Evolutionary conservation across 176 grass and related monocot species (phyloP).

Genomic region (Rhynchospora breviuscula): DNA sequence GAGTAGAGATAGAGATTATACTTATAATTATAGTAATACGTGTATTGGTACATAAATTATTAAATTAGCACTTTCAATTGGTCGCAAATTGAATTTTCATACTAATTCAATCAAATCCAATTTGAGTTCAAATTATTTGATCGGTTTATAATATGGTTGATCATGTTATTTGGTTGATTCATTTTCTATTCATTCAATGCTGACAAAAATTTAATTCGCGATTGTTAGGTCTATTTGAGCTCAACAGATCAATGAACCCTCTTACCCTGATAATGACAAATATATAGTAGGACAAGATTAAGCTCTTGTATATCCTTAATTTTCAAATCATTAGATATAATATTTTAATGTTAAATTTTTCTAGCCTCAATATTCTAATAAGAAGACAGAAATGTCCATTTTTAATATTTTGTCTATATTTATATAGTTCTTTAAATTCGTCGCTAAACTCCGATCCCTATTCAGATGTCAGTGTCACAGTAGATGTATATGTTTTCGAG

Average conservation of each 20-base stretch:
- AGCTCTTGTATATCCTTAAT: neutral
- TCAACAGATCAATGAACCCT: neutral
- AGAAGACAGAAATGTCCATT: too few relatives aligned
- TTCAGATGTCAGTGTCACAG: too few relatives aligned
- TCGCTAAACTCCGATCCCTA: too few relatives aligned
- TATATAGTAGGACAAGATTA: neutral
- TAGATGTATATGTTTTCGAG: too few relatives aligned
- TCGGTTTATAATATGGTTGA: neutral
- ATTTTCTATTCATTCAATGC: neutral
- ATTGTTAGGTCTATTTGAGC: neutral
- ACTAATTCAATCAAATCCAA: neutral
- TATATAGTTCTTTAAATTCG: too few relatives aligned
- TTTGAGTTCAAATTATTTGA: neutral
- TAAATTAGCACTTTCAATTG: neutral
- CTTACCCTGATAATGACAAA: neutral
- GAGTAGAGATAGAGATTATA: too few relatives aligned
- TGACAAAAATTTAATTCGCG: neutral
- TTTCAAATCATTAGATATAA: neutral
- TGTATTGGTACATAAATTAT: neutral
- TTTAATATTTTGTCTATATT: too few relatives aligned
- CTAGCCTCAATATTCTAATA: too few relatives aligned
- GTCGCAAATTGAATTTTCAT: neutral
- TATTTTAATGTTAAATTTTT: neutral
- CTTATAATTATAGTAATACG: neutral
- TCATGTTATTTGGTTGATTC: neutral